Evolutionary conservation across 495 filamentous ascomycete genomes (phyloP).

Genomic region (Sabuloglossum arenarium): DNA sequence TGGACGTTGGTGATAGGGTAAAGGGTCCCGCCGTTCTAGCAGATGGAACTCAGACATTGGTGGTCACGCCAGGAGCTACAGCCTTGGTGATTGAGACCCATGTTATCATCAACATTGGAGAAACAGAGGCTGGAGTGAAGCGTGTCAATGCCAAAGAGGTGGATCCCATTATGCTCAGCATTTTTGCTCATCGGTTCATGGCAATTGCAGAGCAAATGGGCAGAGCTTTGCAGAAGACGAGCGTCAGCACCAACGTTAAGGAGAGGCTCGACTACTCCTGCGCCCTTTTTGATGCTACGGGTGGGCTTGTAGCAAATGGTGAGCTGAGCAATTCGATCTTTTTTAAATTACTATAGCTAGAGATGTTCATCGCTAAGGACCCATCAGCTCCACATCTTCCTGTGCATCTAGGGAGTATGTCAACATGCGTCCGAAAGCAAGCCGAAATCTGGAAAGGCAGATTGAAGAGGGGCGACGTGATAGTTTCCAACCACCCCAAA

Average conservation of each 20-base stretch:
- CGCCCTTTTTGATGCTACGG: conserved; percentile 79
- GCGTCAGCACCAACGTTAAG: conserved; percentile 95
- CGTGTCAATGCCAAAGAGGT: conserved; percentile 30
- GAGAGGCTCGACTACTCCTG: conserved; percentile 94
- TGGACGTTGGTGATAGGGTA: conserved; percentile 56
- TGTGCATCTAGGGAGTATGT: conserved; percentile 85
- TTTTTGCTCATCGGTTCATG: conserved; percentile 97
- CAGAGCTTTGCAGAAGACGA: conserved; percentile 84
- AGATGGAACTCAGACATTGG: conserved; percentile 89
- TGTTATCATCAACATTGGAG: conserved; percentile 44
- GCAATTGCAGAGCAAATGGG: conserved; percentile 98
- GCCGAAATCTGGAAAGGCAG: conserved; percentile 85
- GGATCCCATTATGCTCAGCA: conserved; percentile 80
- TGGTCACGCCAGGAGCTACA: conserved; percentile 61
- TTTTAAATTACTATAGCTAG: background rate
- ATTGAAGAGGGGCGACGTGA: conserved; percentile 74
- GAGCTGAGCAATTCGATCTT: conserved; percentile 2
- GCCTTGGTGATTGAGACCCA: conserved; percentile 56
- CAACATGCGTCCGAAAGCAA: conserved; percentile 82
- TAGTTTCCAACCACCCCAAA: conserved; percentile 90
- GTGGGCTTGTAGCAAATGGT: conserved; percentile 80
- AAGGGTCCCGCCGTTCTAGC: conserved; percentile 79
- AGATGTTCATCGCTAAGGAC: background rate
- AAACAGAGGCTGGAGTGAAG: conserved; percentile 10
- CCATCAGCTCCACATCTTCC: conserved; percentile 64